Base-by-base conservation (phyloP, 2,329 filamentous ascomycete genomes). In the Curvularia lunata region DNA sequence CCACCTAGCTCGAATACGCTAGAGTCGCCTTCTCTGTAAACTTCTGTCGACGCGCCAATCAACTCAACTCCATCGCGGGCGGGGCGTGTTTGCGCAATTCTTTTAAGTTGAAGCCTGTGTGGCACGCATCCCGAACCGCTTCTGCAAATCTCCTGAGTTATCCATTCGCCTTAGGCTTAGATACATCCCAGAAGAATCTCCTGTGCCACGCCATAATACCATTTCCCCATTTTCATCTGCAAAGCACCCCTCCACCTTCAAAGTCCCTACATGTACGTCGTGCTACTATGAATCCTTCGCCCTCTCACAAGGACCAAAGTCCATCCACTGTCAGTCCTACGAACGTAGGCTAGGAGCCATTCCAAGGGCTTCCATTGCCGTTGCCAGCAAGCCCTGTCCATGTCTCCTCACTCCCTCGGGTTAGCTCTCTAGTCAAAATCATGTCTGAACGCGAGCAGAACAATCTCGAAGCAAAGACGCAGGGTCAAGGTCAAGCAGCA, bases 391-490 rank as follows among this genome's bases (percentile, higher is more conserved):
- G 23, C 50, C 19, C 53, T 37, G 8, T n/a, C 25, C 38, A 45
- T 49, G 42, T 45, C 37, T 47, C 47, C 56, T 58, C 52, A 54
- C 51, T 61, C 42, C 30, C 41, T 34, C 3, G 6, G 30, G 56
- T 62, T 40, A 67, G 58, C 58, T 7, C 18, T 25, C 19, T 50
- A 3, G 28, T 45, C 34, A 56, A 30, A 34, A 40, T 51, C 40
- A 54, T 21, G n/a, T 38, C 23, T 7, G 23, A 50, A 37, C 48
- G 21, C 18, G 27, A 34, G 7, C 27, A 32, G 48, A 48, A 49
- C 21, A 45, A 48, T 28, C 34, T 21, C n/a, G 9, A 47, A 47
- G 27, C 21, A 45, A 6, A n/a, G n/a, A 21, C 25, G 7, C 43
- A 41, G 37, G 9, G 25, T 18, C 23, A 40, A 30, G 13, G 45